These are phyloP conservation scores for Pseudocercospora pini-densiflorae DNA, from an alignment of 2,329 filamentous ascomycete genomes.

Conservation along the genomic window DNA sequence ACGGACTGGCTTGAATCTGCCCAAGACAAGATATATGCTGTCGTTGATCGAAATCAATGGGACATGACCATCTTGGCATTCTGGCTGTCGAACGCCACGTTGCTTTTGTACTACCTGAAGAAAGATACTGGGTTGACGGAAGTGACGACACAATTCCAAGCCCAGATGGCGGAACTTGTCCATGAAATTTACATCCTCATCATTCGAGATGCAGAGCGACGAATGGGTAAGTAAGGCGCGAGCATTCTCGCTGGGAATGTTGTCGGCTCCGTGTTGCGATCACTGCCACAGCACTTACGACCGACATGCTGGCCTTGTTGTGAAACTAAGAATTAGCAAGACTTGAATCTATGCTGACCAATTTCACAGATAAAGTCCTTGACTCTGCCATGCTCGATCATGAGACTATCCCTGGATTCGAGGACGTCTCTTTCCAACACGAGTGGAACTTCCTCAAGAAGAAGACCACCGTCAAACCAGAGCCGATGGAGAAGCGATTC, in stretches of 20 bases:
- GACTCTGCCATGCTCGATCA: constrained; percentile 95
- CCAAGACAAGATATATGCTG: constrained; percentile 95
- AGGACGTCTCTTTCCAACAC: constrained; percentile 95
- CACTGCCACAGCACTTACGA: background rate
- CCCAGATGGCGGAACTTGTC: constrained; percentile 89
- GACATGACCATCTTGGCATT: constrained; percentile 99
- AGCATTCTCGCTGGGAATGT: background rate
- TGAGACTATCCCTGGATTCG: constrained; percentile 96
- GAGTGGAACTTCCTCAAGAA: constrained; percentile 98
- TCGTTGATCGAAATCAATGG: constrained; percentile 96
- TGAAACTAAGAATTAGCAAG: background rate
- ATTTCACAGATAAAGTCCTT: constrained; percentile 73
- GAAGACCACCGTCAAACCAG: constrained; percentile 85
- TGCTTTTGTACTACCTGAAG: constrained; percentile 95
- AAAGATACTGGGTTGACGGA: constrained; percentile 84
- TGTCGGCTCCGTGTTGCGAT: background rate
- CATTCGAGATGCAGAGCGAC: constrained; percentile 90
- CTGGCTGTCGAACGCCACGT: constrained; percentile 96
- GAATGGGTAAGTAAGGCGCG: constrained; percentile 62
- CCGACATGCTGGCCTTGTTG: background rate
- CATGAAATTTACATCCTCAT: constrained; percentile 99
- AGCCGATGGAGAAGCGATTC: constrained; percentile 87
- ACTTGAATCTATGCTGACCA: background rate
- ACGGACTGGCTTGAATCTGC: constrained; percentile 79
- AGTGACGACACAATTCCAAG: constrained; percentile 85